These are phyloP conservation scores for Rubroshorea leprosula DNA, from an alignment of 345 rosid species.

Conservation along the genomic window DNA sequence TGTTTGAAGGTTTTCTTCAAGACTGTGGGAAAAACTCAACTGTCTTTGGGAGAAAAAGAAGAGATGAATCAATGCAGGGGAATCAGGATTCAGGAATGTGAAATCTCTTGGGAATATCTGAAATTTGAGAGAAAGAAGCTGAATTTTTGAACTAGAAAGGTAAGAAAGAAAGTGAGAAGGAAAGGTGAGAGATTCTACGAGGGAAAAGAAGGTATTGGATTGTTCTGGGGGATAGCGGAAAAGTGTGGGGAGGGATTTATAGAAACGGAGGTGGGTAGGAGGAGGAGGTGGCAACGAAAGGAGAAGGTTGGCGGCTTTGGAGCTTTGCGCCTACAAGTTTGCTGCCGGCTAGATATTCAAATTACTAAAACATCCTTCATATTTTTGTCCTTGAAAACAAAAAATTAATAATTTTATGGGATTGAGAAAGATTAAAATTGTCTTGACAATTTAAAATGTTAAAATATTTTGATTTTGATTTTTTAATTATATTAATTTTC, in stretches of 20 bases:
- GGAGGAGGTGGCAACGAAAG: background rate
- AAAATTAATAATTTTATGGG: too few species aligned
- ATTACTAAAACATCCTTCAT: background rate
- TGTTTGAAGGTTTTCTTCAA: background rate
- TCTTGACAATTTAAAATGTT: too few species aligned
- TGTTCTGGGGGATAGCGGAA: background rate
- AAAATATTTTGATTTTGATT: too few species aligned
- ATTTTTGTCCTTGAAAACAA: background rate
- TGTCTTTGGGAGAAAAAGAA: background rate
- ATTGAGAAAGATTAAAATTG: too few species aligned
- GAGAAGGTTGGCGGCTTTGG: background rate
- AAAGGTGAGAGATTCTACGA: background rate
- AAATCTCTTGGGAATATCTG: background rate
- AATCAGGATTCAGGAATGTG: background rate
- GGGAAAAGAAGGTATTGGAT: background rate
- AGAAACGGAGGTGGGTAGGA: background rate
- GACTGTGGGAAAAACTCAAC: background rate
- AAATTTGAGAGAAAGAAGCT: background rate
- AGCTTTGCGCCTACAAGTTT: background rate
- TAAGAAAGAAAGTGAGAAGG: background rate
- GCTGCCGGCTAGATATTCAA: background rate
- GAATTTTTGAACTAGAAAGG: background rate
- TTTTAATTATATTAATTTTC: too few species aligned
- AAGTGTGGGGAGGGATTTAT: conserved; percentile 13
- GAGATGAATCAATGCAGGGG: background rate